Evolutionary conservation across 2,329 filamentous ascomycete genomes (phyloP), one percentile per base, ranked within the genome.

Genomic region (Fusarium solani-melongenae): DNA sequence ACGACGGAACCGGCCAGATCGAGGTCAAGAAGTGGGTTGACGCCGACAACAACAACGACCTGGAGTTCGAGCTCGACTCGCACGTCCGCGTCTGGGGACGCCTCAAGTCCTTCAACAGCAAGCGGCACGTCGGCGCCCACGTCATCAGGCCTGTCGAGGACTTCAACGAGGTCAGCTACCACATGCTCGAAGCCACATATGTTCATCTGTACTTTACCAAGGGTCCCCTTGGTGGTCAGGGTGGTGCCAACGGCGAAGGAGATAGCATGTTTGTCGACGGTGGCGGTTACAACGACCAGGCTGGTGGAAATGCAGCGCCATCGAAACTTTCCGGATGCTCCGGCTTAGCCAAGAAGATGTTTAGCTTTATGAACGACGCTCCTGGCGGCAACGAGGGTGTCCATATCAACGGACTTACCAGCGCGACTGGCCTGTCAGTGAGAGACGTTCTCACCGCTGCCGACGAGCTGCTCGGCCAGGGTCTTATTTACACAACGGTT

Each of bases 11-110:
- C 1, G 95, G 94, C 69, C 88, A 92, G 70, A 92, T 98, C 77
- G 97, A 99, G 83, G 95, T 94, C 75, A 97, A 96, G 86, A 92
- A 93, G 82, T 97, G 93, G 93, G 88, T 93, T 66, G 92, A 96
- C 83, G 84, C 88, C 74, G 89, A 91, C 79, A 88, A 88, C 80
- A 80, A 84, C 39, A 83, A 84, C n/a, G 82, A 82, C 17, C 79
- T 82, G 31, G 84, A 86, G 71, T 90, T 94, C 76, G 88, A 90
- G 72, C 87, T 92, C 74, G 93, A 96, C 79, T 89, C 91, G 62
- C 96, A 97, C 83, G 94, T 96, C 61, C 92, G 95, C 79, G 92
- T 96, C 60, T 97, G 90, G 86, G 96, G 96, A 69, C 91, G 92
- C 64, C 86, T 98, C 79, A 96, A 95, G 84, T 89, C 88, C 62